Evolutionary conservation across 2,329 filamentous ascomycete genomes (phyloP), one percentile per base, ranked within the genome.

Genomic region (Rutstroemia sydowiana): DNA sequence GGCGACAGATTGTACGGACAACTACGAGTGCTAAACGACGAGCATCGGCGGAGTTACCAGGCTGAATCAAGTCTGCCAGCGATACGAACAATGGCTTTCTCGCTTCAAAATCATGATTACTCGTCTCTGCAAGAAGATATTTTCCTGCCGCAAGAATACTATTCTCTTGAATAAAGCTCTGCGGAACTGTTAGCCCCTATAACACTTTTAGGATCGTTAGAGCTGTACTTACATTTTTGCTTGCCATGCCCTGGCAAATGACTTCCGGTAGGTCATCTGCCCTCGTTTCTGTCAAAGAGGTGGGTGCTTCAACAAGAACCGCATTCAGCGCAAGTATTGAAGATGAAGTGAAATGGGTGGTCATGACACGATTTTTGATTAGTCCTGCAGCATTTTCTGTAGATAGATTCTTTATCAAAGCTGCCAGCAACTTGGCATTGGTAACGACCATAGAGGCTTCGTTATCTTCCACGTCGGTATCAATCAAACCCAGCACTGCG

Each of bases 321-420:
- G 93, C 86, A 66, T 98, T 98, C 53, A 98, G 77, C 3, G 87
- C 87, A 39, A 98, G 76, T 4, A 95, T 79, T 0, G 92, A 95
- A 0, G 88, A 78, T 61, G 85, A 84, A 59, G 76, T 91, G 62
- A 87, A 84, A 53, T 90, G 79, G 7, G 81, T 76, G 5, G 85
- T 86, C 46, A 95, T 76, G n/a, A 93, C 87, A 21, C 92, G 83
- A 61, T 84, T 84, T 71, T 82, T 87, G 47, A 80, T 69, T 51
- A 81, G 63, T 13, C 63, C 64, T 14, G 72, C 68, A 2, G 88
- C 87, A 54, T 79, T 80, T 13, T 95, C 87, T 28, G 77, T 70
- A 0, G 89, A 83, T 6, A 97, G 78, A 56, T 91, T 90, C 72
- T 90, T 92, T 62, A 96, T 85, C 47, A 98, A 78, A 2, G 89